Evolutionary conservation across 2,329 filamentous ascomycete genomes (phyloP), one percentile per base, ranked within the genome.

Genomic region (Fusarium clavum): DNA sequence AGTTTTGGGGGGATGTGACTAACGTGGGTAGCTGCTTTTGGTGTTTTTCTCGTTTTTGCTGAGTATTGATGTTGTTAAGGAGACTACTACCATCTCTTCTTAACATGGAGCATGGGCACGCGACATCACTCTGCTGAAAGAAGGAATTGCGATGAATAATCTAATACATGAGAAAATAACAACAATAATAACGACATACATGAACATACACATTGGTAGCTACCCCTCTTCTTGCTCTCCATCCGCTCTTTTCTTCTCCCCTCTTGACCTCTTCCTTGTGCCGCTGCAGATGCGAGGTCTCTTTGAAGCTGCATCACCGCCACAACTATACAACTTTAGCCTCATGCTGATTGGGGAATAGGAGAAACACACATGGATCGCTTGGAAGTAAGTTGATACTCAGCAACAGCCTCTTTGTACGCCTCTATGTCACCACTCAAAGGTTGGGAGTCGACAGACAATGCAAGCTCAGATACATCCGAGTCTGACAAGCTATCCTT

Each of bases 1-100:
- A 11, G 8, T 4, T 45, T 52, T 24, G 13, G 16, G 13, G 14
- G 48, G 20, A 8, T 1, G 24, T 20, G 34, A 29, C 64, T 74
- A 24, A 75, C 46, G 8, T 2, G 29, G 10, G 9, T 54, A 75
- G 73, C 60, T 75, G 11, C 53, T 75, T 2, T 34, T 75, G 16
- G 60, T 71, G 2, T 75, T 75, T 60, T 73, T 75, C 53, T 66
- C 59, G 9, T 54, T 75, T 46, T 57, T 75, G n/a, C 25, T 73
- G 16, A 59, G 68, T 13, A 75, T 75, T 22, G 73, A 75, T 16
- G 32, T 74, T 24, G 24, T 58, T 11, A 71, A 73, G 22, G 61
- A 34, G 1, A 30, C 32, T 11, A 43, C 43, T 9, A 6, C 27
- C 6, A 6, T 24, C 4, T 12, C 53, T 40, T 18, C 29, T n/a